These are phyloP conservation scores for Nannochloris sp. DNA, from an alignment of 139 green algal species.

Conservation along the genomic window DNA sequence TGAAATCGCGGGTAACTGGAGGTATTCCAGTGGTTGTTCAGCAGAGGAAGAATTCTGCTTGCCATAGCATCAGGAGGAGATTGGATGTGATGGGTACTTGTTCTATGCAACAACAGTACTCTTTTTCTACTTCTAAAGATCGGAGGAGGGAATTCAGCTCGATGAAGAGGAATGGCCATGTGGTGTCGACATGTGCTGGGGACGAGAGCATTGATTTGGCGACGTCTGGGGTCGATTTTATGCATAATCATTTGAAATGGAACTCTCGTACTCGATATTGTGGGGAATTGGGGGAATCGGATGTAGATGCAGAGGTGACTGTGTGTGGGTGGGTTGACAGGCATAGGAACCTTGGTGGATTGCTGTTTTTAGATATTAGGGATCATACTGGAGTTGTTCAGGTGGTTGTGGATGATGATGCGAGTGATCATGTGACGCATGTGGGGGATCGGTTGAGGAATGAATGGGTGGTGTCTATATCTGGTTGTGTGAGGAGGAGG, in stretches of 20 bases:
- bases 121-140: no score
- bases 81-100: no score
- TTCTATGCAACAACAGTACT: no score
- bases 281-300: slow-evolving; percentile 41
- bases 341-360: slow-evolving; percentile 80
- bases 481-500: slow-evolving; percentile 57
- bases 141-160: no score
- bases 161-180: no score
- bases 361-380: slow-evolving; percentile 88
- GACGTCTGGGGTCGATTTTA: neutral
- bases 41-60: no score
- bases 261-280: slow-evolving; percentile 18
- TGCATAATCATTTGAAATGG: slow-evolving; percentile 19
- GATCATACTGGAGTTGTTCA: slow-evolving; percentile 92
- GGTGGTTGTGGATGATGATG: slow-evolving; percentile 36
- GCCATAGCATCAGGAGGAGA: no score
- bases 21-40: no score
- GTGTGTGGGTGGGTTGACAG: slow-evolving; percentile 95
- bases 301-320: slow-evolving; percentile 46
- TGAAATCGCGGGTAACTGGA: no score
- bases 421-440: slow-evolving; percentile 37
- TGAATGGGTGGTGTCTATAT: slow-evolving; percentile 85
- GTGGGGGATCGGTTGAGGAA: slow-evolving; percentile 50
- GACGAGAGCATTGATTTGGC: neutral
- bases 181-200: no score